Evolutionary conservation across 2,329 filamentous ascomycete species (phyloP), one percentile per base, ranked within the genome.

Genomic region (Colletotrichum magnum): DNA sequence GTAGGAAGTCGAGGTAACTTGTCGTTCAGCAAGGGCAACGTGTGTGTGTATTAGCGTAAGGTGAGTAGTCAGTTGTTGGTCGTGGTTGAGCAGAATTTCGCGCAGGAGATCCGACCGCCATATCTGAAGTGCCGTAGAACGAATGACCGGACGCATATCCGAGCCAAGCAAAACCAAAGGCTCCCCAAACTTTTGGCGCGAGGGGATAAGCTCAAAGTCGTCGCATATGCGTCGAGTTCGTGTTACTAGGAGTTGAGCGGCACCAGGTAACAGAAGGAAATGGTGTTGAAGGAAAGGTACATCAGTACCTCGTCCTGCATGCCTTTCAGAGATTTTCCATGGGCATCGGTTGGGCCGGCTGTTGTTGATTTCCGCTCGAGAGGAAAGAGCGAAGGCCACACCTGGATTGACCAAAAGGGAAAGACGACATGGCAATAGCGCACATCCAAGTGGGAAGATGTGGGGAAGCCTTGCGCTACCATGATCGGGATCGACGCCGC

Each of bases 401-500:
- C 5, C 26, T 3, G 10, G 43, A 41, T 50, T 43, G 16, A n/a
- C 64, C 15, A 47, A 67, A 67, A 12, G 51, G 32, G 64, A 51
- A 63, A 67, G 5, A 41, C n/a, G 51, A 10, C 45, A 36, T 36
- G 50, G 28, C 3, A 24, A 24, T 13, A 39, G 21, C 39, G 26
- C 16, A 53, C 51, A 53, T 28, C 36, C 21, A 39, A 53, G 28
- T 41, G 9, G 60, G 24, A 68, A 58, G 48, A n/a, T 54, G 61
- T 59, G 65, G 65, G 65, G 65, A 65, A 68, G 48, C 24, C n/a
- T 41, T 48, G 54, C 43, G 28, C 51, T 15, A 7, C 16, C 21
- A 50, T 36, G 47, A 51, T 56, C 62, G 36, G 32, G 56, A 69
- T 66, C 61, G 56, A 66, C 66, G 66, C 66, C 66, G 32, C 66